Evolutionary conservation across 2,329 filamentous ascomycete species (phyloP).

Genomic region (Exophiala mesophila): DNA sequence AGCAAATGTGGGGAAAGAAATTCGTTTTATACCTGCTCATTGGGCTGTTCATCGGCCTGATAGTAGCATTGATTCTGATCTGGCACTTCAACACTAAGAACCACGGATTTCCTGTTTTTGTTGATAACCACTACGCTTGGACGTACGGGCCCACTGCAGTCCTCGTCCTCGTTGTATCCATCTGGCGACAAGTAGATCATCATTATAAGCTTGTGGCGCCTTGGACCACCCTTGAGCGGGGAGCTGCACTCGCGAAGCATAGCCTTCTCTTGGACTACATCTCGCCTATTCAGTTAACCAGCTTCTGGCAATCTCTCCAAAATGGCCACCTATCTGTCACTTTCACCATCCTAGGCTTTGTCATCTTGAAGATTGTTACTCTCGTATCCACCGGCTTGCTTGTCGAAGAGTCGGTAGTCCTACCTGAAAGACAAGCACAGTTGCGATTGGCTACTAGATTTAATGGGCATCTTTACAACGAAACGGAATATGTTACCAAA

Average conservation of each 20-base stretch:
- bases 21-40: background rate
- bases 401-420: constrained; percentile 21
- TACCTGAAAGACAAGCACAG: background rate
- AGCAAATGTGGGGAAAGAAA: background rate
- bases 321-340: constrained; percentile 28
- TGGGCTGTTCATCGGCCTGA: background rate
- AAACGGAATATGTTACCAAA: background rate
- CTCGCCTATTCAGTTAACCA: constrained; percentile 27
- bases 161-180: constrained; percentile 27
- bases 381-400: constrained; percentile 29
- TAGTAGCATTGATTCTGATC: background rate
- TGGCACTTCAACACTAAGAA: background rate
- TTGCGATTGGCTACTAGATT: constrained; percentile 4
- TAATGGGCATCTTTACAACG: constrained; percentile 14
- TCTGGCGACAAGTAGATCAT: constrained; percentile 33
- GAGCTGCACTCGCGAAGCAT: constrained; percentile 13
- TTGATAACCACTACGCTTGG: constrained; percentile 22
- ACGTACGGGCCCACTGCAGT: constrained; percentile 27
- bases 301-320: constrained; percentile 26
- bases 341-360: constrained; percentile 25
- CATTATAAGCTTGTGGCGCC: constrained; percentile 28
- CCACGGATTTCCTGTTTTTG: constrained; percentile 13
- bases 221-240: constrained; percentile 28
- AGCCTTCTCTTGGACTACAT: constrained; percentile 31
- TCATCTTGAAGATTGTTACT: constrained; percentile 28